Evolutionary conservation across 2,329 filamentous ascomycete genomes (phyloP).

Genomic region (Exophiala viscosa): DNA sequence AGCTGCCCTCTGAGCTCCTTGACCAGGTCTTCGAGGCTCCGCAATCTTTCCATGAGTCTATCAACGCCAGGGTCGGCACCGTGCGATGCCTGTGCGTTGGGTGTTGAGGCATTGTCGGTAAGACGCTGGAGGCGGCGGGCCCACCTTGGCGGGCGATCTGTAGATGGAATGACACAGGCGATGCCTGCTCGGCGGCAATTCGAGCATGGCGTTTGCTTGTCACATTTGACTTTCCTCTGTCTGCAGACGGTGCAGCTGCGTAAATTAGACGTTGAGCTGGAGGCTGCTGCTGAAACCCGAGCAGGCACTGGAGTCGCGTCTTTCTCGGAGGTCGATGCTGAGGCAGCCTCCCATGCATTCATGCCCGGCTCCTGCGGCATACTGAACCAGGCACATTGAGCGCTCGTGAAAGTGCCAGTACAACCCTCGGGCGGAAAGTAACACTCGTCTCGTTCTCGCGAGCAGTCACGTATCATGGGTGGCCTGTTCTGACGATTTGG

Average conservation of each 20-base stretch:
- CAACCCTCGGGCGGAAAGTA: neutral
- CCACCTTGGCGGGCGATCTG: conserved; percentile 58
- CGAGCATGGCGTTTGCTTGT: conserved; percentile 44
- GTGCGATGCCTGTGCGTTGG: conserved; percentile 16
- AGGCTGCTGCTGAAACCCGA: conserved; percentile 1
- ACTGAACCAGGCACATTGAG: neutral
- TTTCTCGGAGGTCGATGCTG: conserved; percentile 6
- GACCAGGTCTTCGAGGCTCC: conserved; percentile 50
- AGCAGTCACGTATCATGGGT: no score
- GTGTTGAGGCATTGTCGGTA: conserved; percentile 29
- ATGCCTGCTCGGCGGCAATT: conserved; percentile 49
- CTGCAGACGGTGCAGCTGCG: conserved; percentile 47
- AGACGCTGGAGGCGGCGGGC: conserved; percentile 50
- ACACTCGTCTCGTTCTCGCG: no score
- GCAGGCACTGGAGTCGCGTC: neutral
- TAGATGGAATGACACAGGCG: conserved; percentile 59
- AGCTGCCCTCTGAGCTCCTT: conserved; percentile 49
- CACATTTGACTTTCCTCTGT: conserved; percentile 45
- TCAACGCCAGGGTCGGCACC: conserved; percentile 30
- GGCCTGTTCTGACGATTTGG: no score
- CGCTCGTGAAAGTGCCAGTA: neutral
- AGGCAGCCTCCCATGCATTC: neutral
- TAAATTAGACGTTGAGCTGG: conserved; percentile 16
- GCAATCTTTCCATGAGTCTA: conserved; percentile 50
- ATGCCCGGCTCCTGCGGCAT: neutral